Evolutionary conservation across 2,329 filamentous ascomycete species (phyloP).

Genomic region (Balansia obtecta): DNA sequence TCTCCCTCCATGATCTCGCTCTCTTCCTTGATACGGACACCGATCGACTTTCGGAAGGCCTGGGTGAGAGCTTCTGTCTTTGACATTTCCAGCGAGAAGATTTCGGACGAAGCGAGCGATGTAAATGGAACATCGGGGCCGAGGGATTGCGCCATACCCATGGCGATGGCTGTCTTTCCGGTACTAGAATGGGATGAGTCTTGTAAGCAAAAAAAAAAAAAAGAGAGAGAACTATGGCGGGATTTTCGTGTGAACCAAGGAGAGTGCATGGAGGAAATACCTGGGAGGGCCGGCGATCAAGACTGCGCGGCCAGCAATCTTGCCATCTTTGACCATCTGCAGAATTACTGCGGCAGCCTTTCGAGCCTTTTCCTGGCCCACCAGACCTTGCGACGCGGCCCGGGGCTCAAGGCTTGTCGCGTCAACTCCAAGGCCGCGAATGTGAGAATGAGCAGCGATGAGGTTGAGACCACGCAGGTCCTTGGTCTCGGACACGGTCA

Average conservation of each 20-base stretch:
- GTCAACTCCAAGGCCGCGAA: slow-evolving; percentile 90
- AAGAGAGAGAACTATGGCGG: not conserved
- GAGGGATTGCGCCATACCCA: slow-evolving; percentile 96
- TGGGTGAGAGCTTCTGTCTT: slow-evolving; percentile 97
- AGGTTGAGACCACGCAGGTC: slow-evolving; percentile 94
- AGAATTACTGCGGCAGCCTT: slow-evolving; percentile 94
- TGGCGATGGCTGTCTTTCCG: slow-evolving; percentile 95
- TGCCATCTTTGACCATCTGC: slow-evolving; percentile 98
- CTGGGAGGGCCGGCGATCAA: slow-evolving; percentile 89
- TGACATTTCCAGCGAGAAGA: slow-evolving; percentile 98
- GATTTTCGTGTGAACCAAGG: no score
- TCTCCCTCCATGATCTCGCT: slow-evolving; percentile 99
- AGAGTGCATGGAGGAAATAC: slow-evolving; percentile 22
- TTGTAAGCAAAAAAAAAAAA: not conserved
- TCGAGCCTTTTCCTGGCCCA: slow-evolving; percentile 90
- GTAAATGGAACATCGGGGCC: slow-evolving; percentile 94
- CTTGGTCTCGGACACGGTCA: slow-evolving; percentile 86
- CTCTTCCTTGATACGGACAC: slow-evolving; percentile 96
- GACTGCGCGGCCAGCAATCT: slow-evolving; percentile 91
- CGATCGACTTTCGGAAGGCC: slow-evolving; percentile 97
- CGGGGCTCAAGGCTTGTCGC: slow-evolving; percentile 81
- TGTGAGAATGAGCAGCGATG: slow-evolving; percentile 96
- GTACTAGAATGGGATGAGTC: slow-evolving; percentile 44
- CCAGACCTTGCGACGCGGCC: slow-evolving; percentile 75
- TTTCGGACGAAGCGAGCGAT: slow-evolving; percentile 87